phyloP scores from a whole-genome alignment of 192 early-diverging fungal species.

The Phlyctochytrium planicorne region DNA sequence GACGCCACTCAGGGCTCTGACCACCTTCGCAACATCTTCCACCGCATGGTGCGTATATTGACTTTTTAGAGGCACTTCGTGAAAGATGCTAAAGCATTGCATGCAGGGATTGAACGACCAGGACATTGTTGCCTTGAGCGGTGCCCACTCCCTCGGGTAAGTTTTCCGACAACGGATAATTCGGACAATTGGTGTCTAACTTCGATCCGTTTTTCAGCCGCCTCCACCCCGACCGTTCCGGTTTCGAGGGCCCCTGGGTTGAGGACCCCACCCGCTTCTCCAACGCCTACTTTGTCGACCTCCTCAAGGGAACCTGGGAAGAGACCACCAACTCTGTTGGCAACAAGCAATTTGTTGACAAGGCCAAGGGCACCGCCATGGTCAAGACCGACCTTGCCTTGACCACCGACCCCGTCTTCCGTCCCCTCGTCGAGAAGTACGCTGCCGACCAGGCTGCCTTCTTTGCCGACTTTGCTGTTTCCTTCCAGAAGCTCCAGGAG shows the following conservation, averaged over 20 bases:
- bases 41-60: too few species aligned
- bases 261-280: constrained; percentile 36
- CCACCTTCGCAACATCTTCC: constrained; percentile 53
- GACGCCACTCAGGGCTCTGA: constrained; percentile 17
- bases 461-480: constrained; percentile 11
- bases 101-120: constrained; percentile 65
- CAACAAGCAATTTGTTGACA: constrained; percentile 85
- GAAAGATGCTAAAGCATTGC: too few species aligned
- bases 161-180: neutral
- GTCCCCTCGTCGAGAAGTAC: constrained; percentile 12
- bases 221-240: constrained; percentile 61
- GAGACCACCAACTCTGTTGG: constrained; percentile 37
- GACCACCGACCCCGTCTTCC: constrained; percentile 13
- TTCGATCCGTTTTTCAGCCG: constrained; percentile 21
- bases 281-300: constrained; percentile 47
- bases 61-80: too few species aligned
- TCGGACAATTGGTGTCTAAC: neutral
- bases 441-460: constrained; percentile 18
- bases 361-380: constrained; percentile 48
- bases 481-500: constrained; percentile 10
- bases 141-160: constrained; percentile 61
- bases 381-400: constrained; percentile 9
- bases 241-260: constrained; percentile 54
- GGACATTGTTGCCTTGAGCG: constrained; percentile 68
- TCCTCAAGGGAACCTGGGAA: constrained; percentile 14